Evolutionary conservation across 257 asterid species (phyloP), one percentile per base, ranked within the genome.

Genomic region (Plantago elongata): DNA sequence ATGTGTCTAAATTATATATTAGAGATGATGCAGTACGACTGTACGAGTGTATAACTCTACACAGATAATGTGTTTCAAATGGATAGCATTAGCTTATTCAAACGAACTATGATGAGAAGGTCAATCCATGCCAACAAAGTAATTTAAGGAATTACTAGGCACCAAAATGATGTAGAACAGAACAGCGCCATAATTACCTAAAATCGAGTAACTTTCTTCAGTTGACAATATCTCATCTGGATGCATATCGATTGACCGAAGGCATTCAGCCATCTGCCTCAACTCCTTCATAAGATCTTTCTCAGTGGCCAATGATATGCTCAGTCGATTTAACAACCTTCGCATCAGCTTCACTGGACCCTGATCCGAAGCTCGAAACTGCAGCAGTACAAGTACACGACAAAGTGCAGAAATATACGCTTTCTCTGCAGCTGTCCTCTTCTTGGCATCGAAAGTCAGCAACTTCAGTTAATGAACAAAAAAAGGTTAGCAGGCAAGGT

Each of bases 401-500:
- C 89, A 86, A 40, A 92, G 81, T 60, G 93, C 93, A 60, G 87
- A 80, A 48, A 83, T 38, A 48, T 84, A 92, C 52, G 97, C 66
- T 76, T 83, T 92, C 74, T 81, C 96, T 17, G 96, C 93, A 16
- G 94, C 88, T 51, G 95, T 78, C 40, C 40, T 34, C 78, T 89
- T 89, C 84, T 81, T 92, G 49, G 68, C 72, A 55, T 60, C 76
- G 73, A 86, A 84, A 69, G 84, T 80, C 38, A 80, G 78, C 64
- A 86, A 83, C 99, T 92, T 62, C 52, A 76, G 22, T 51, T 64
- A 29, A 66, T 54, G 71, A 61, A 45, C 47, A 51, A 68, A 5
- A 5, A 62, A 43, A 69, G 27, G 27, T 67, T 47, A 73, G 69
- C 65, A 47, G 51, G 55, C 18, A 15, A 78, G 59, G 56, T 52